Evolutionary conservation across 1,284 basidiomycete genomes (phyloP).

Genomic region (Kwoniella shivajii): DNA sequence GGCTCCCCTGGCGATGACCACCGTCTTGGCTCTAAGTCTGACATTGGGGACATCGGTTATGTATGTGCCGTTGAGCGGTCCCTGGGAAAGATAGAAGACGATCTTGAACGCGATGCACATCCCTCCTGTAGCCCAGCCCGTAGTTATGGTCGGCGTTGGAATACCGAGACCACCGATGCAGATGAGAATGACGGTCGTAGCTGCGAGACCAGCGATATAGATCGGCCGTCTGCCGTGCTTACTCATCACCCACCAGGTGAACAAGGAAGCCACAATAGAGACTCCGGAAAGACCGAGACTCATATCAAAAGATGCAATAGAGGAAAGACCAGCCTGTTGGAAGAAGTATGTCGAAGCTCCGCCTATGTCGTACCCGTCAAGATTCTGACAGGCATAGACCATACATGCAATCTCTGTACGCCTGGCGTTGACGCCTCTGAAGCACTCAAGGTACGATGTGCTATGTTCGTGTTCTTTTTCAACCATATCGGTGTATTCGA

Average conservation of each 20-base stretch:
- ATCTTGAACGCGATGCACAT: not conserved
- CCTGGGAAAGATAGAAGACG: conserved; percentile 2
- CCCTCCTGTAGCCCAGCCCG: not conserved
- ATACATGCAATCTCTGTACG: conserved; percentile 53
- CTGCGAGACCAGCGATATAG: conserved; percentile 53
- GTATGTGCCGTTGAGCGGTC: not conserved
- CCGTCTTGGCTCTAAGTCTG: not conserved
- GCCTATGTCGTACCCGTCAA: conserved; percentile 11
- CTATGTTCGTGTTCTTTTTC: conserved; percentile 46
- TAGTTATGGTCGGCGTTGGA: not conserved
- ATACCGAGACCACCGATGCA: conserved; percentile 50
- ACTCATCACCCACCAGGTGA: conserved; percentile 48
- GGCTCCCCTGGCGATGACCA: not conserved
- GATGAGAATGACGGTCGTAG: conserved; percentile 51
- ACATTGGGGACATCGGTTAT: not conserved
- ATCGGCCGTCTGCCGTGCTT: conserved; percentile 52
- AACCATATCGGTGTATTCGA: conserved; percentile 40
- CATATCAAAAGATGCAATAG: conserved; percentile 32
- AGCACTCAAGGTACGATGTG: conserved; percentile 51
- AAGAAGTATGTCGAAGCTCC: conserved; percentile 33
- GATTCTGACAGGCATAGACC: conserved; percentile 31
- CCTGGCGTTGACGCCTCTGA: conserved; percentile 51
- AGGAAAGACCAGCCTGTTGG: conserved; percentile 28
- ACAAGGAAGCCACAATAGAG: conserved; percentile 42
- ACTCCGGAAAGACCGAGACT: conserved; percentile 30